Conservation (phyloP, 768 basidiomycete genomes). For the Hemileccinum impolitum region DNA sequence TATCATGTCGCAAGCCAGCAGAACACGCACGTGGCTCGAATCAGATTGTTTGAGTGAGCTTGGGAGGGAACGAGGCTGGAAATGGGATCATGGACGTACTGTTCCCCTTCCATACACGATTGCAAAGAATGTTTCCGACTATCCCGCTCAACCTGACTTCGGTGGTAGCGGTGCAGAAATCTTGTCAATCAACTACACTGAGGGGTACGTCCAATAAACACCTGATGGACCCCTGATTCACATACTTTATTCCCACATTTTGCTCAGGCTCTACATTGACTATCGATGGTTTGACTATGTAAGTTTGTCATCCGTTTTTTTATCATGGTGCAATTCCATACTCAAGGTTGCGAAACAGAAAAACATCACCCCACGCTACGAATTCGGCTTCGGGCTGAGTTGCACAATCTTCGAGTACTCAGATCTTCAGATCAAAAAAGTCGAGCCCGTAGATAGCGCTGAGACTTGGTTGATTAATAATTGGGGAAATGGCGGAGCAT, state of each 20-base stretch:
- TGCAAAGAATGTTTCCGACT: conserved; percentile 53
- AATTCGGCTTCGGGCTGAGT: conserved; percentile 87
- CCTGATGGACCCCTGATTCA: too few species aligned
- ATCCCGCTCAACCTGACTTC: conserved; percentile 39
- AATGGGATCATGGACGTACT: conserved; percentile 77
- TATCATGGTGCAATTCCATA: neutral
- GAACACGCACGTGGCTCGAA: neutral
- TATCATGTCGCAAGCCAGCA: too few species aligned
- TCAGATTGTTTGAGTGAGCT: conserved; percentile 45
- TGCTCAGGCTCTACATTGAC: conserved; percentile 56
- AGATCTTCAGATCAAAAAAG: conserved; percentile 16
- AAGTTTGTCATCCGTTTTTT: conserved; percentile 24
- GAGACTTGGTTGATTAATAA: conserved; percentile 25
- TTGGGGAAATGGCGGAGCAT: conserved; percentile 61
- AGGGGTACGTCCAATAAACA: conserved; percentile 31
- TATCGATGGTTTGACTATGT: conserved; percentile 71
- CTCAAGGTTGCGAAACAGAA: conserved; percentile 32
- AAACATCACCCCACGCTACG: conserved; percentile 75
- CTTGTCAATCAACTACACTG: conserved; percentile 58
- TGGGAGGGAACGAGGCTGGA: conserved; percentile 75
- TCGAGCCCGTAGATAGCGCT: too few species aligned
- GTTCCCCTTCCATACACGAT: conserved; percentile 78
- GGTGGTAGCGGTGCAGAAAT: conserved; percentile 29
- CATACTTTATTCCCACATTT: neutral
- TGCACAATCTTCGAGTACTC: conserved; percentile 80